Conservation (phyloP, 257 asterid species). For the Solanum habrochaites region DNA sequence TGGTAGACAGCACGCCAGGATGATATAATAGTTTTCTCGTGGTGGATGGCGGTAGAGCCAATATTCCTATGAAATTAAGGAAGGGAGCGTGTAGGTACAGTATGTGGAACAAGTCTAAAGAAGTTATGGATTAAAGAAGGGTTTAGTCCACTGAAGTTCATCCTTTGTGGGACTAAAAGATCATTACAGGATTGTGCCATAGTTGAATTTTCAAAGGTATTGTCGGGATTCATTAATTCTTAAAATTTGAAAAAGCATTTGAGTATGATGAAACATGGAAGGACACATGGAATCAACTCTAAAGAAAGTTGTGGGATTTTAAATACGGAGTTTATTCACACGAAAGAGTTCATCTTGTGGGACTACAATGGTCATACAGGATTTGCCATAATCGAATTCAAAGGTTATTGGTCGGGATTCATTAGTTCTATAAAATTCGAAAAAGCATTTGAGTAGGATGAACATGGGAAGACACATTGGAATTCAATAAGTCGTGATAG, state of each 20-base stretch:
- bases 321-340: too few relatives aligned
- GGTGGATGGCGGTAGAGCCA: not conserved
- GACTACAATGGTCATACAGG: not conserved
- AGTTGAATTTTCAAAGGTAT: too few relatives aligned
- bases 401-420: conserved; percentile 12
- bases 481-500: not conserved
- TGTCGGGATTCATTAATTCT: too few relatives aligned
- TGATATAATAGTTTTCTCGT: not conserved
- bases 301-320: too few relatives aligned
- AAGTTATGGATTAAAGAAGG: conserved; percentile 19
- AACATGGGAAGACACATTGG: conserved; percentile 33
- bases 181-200: too few relatives aligned
- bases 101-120: conserved; percentile 25
- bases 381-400: too few relatives aligned
- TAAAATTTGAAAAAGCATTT: too few relatives aligned
- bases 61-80: conserved; percentile 15
- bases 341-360: too few relatives aligned
- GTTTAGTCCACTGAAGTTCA: conserved; percentile 32
- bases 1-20: not conserved
- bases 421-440: conserved; percentile 32
- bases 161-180: conserved; percentile 28
- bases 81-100: conserved; percentile 24
- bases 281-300: too few relatives aligned
- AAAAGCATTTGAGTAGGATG: conserved; percentile 27
- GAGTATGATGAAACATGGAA: too few relatives aligned